These are phyloP conservation scores for Penicillium argentinense DNA, from an alignment of 495 filamentous ascomycete species.

Conservation along the genomic window DNA sequence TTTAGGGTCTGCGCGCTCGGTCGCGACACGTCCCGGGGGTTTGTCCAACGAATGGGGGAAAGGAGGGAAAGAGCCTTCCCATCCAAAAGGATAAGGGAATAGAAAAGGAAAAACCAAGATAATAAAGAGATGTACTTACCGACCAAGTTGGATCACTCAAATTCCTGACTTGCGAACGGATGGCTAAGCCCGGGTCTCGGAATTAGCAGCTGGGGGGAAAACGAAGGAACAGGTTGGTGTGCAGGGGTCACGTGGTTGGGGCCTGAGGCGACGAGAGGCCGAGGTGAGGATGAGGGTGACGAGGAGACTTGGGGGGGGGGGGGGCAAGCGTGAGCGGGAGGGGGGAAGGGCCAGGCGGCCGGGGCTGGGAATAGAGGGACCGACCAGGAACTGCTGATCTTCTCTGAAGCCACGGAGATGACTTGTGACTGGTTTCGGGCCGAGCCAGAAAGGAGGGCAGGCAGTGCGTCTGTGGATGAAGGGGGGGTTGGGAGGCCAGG, in stretches of 20 bases:
- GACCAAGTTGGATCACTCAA: constrained; percentile 49
- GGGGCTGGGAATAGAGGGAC: not conserved
- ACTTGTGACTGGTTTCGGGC: constrained; percentile 18
- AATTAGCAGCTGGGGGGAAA: constrained; percentile 41
- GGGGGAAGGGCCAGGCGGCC: constrained; percentile 5
- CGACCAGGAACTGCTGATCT: constrained; percentile 17
- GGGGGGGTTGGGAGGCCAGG: constrained; percentile 15
- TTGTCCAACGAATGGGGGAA: no score
- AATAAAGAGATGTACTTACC: constrained; percentile 41
- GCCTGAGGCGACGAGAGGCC: constrained; percentile 21
- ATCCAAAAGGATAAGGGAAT: constrained; percentile 1
- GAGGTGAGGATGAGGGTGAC: constrained; percentile 2
- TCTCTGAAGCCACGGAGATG: constrained; percentile 17
- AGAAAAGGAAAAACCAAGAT: constrained; percentile 2
- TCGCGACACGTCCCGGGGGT: constrained; percentile 23
- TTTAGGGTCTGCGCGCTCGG: constrained; percentile 26
- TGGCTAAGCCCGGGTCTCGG: constrained; percentile 40
- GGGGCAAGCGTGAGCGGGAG: constrained; percentile 9
- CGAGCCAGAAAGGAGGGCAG: constrained; percentile 21
- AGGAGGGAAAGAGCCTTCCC: constrained; percentile 2
- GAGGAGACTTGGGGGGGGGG: constrained; percentile 6
- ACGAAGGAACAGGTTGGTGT: constrained; percentile 29
- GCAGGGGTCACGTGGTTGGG: constrained; percentile 37
- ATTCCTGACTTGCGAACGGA: constrained; percentile 48
- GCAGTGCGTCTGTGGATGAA: constrained; percentile 17